Base-by-base conservation (phyloP, 805 yeast genomes). In the fission yeast (Schizosaccharomyces pombe) region DNA sequence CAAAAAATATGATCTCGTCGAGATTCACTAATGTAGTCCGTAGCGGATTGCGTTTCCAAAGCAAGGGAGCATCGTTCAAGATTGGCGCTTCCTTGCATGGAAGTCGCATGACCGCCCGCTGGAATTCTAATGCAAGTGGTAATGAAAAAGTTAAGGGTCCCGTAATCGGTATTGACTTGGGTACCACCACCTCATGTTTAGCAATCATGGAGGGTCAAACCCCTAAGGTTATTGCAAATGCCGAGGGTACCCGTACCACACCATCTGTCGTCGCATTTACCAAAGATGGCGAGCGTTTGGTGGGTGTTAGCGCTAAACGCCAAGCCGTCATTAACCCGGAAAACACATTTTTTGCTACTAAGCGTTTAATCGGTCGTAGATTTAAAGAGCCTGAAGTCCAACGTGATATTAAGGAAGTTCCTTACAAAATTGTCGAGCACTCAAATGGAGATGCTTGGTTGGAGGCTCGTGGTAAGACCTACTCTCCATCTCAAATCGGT, bases 211-310 rank as follows among this genome's bases (percentile, higher is more conserved):
- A 82, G 56, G 59, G 85, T 59, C 75, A 78, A 65, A 67, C 72
- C 57, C 89, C 93, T 57, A 77, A 76, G 68, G 85, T 83, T 58
- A 71, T 83, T 57, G 93, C 84, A 69, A 82, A 83, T 72, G 67
- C 77, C 57, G 84, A 79, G 68, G 87, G 87, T 67, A 72, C 76
- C 52, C 74, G 85, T 62, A 80, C 93, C 54, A 85, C 95, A 22
- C 95, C 96, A 32, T 87, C 96, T 34, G 85, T 86, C 47, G 95
- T 86, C 57, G 95, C 95, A 55, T 86, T 86, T 77, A 82, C 91
- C 60, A 80, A 81, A 67, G 91, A 82, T 57, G 91, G 89, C 57
- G 94, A 84, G 71, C 80, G 94, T 65, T 72, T 86, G 57, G 94
- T 86, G 58, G 96, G 96, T 70, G 84, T 80, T 57, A 85, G 93